phyloP scores from a whole-genome alignment of 2,329 filamentous ascomycete genomes.

The Fusarium sacchari region DNA sequence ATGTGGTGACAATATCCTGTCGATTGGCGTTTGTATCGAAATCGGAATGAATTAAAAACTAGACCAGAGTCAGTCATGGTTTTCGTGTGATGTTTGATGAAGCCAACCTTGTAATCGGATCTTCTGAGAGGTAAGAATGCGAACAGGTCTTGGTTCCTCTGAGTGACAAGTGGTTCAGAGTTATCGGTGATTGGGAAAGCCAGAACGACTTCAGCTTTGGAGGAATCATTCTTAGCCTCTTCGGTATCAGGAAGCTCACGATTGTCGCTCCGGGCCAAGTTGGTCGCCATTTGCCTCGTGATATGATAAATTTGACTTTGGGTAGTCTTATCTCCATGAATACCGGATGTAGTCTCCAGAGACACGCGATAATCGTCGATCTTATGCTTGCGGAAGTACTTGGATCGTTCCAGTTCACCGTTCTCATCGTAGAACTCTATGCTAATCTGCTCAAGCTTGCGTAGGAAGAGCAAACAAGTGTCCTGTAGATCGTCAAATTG shows the following conservation, averaged over 20 bases:
- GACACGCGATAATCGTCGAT: neutral
- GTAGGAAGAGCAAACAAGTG: constrained; percentile 14
- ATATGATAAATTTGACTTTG: constrained; percentile 17
- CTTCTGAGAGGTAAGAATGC: neutral
- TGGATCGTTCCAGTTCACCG: neutral
- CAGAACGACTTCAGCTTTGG: neutral
- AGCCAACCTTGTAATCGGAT: neutral
- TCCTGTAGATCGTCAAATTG: constrained; percentile 21
- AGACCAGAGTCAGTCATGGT: rapidly evolving
- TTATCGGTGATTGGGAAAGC: constrained; percentile 24
- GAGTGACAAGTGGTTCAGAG: neutral
- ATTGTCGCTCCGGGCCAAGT: neutral
- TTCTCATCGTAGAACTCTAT: neutral
- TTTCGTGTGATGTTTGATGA: rapidly evolving
- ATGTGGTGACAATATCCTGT: neutral
- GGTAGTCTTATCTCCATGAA: neutral
- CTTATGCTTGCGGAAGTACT: neutral
- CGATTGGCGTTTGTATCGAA: neutral
- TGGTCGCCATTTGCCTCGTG: neutral
- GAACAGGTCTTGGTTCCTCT: neutral
- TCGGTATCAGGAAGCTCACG: neutral
- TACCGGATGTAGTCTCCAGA: neutral
- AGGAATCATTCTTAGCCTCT: neutral
- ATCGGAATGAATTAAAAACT: neutral
- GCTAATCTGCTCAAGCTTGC: constrained; percentile 5